Conservation (phyloP, 805 yeast species). For the Danielozyma ontarioensis region DNA sequence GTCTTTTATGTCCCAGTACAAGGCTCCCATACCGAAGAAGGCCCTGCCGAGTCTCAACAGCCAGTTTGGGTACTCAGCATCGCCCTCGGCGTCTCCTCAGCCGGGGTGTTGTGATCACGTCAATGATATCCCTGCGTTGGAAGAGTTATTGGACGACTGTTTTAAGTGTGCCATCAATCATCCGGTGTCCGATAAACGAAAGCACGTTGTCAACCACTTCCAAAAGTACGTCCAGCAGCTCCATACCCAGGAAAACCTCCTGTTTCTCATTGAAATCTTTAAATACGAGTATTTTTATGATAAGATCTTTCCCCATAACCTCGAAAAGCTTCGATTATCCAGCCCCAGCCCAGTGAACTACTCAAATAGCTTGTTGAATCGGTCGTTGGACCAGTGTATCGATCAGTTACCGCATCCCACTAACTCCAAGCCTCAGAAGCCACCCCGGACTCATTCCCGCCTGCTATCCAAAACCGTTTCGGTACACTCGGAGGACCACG, state of each 20-base stretch:
- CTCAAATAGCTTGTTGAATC: conserved; percentile 7
- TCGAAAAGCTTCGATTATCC: conserved; percentile 3
- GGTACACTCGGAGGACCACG: conserved; percentile 18
- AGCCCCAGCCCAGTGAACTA: conserved; percentile 1
- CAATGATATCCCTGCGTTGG: conserved; percentile 11
- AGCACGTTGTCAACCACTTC: conserved; percentile 21
- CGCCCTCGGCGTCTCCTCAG: neutral
- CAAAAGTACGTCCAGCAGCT: conserved; percentile 26
- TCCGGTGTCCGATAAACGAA: conserved; percentile 9
- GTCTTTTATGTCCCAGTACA: too few species aligned
- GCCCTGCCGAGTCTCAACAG: conserved; percentile 5
- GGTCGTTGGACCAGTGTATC: conserved; percentile 8
- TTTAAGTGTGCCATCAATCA: conserved; percentile 20
- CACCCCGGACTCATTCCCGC: conserved; percentile 3
- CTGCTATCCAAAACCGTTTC: conserved; percentile 7
- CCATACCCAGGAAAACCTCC: conserved; percentile 43
- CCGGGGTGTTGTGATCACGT: neutral
- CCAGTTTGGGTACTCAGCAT: conserved; percentile 2
- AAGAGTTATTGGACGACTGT: conserved; percentile 28
- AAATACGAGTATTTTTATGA: conserved; percentile 43
- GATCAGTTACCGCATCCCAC: conserved; percentile 10
- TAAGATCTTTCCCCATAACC: conserved; percentile 9
- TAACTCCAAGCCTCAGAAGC: conserved; percentile 5
- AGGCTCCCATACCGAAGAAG: conserved; percentile 6
- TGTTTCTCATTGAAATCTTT: conserved; percentile 40